phyloP scores from a whole-genome alignment of 208 protist species.

The Willaertia magna region DNA sequence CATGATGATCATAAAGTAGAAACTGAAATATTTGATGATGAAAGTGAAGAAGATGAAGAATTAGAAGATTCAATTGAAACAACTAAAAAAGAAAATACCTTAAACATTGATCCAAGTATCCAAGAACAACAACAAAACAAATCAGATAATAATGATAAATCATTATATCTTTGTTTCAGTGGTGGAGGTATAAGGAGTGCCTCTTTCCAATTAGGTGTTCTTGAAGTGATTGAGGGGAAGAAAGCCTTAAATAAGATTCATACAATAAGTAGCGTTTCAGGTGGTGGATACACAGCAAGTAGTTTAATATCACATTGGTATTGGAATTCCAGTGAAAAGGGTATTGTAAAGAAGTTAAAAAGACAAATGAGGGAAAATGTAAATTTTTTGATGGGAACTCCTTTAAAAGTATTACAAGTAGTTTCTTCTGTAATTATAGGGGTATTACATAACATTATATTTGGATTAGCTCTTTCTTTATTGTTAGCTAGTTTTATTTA shows the following conservation, averaged over 20 bases:
- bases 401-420: not conserved
- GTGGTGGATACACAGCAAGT: not conserved
- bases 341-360: not conserved
- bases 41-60: not conserved
- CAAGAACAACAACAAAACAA: not conserved
- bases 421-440: not conserved
- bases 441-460: not conserved
- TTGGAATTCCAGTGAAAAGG: not conserved
- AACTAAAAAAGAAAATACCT: not conserved
- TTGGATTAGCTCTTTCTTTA: not conserved
- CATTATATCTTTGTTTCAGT: too few species aligned
- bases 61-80: not conserved
- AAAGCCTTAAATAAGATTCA: not conserved
- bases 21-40: not conserved
- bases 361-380: not conserved
- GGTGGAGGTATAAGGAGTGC: not conserved
- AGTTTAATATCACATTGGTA: not conserved
- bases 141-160: not conserved
- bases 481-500: not conserved
- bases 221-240: not conserved
- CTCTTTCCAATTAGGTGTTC: not conserved
- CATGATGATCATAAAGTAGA: not conserved
- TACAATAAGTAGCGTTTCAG: not conserved
- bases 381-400: not conserved
- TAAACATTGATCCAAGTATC: not conserved